Conservation (phyloP, 2,329 filamentous ascomycete species). For the Clarireedia sp. region DNA sequence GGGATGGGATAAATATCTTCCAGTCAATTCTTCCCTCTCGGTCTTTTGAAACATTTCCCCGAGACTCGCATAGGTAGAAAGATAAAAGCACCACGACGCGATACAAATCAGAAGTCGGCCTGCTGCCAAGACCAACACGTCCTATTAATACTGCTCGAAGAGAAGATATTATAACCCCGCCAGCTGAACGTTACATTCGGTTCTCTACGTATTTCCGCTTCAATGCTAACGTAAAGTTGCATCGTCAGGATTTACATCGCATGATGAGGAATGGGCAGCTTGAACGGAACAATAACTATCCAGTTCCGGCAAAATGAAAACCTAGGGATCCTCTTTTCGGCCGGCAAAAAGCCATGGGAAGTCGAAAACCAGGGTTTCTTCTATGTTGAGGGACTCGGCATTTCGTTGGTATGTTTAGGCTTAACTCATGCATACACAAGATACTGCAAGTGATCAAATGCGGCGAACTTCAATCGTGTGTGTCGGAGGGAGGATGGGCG, state of each 20-base stretch:
- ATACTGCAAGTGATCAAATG: constrained; percentile 6
- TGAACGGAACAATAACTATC: not conserved
- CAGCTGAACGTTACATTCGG: constrained; percentile 7
- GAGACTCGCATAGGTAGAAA: not conserved
- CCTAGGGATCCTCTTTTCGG: not conserved
- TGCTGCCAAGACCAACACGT: not conserved
- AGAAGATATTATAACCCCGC: not conserved
- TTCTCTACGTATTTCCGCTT: not conserved
- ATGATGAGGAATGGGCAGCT: constrained; percentile 1
- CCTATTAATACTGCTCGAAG: constrained; percentile 2
- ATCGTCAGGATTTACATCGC: constrained; percentile 3
- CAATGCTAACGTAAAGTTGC: not conserved
- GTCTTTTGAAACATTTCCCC: constrained; percentile 13
- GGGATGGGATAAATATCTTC: constrained; percentile 8
- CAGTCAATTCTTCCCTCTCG: constrained; percentile 1
- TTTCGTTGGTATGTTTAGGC: not conserved
- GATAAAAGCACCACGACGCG: not conserved
- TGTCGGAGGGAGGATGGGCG: not conserved
- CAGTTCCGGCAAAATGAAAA: not conserved
- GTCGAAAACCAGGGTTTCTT: not conserved
- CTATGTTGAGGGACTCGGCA: not conserved
- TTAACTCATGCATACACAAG: not conserved
- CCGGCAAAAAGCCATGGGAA: too few relatives aligned
- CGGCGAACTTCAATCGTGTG: constrained; percentile 1
- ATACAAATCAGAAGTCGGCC: not conserved